Base-by-base conservation (phyloP, 2,329 filamentous ascomycete species). In the Aspergillus sp. region DNA sequence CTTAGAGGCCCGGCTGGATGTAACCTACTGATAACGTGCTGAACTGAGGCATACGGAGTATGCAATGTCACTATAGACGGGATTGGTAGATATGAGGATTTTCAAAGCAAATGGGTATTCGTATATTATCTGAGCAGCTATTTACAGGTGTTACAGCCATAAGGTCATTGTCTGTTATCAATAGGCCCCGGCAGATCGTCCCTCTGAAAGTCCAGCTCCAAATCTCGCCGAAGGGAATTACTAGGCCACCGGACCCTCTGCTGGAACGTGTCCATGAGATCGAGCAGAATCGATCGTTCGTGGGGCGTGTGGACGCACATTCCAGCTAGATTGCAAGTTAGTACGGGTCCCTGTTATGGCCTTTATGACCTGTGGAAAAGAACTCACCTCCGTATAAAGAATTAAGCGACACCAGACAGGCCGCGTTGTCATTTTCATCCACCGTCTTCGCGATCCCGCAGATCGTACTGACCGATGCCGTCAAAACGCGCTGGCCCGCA, bases 401-500 rank as follows among this genome's bases (percentile, higher is more conserved):
- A n/a, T 69, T 65, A 11, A 71, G 56, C 20, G 65, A 65, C 12
- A 69, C 54, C 20, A 69, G 51, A 36, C 61, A 67, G 16, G 68
- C 68, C 3, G 66, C 55, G 12, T 62, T 51, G 31, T 71, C 63
- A 6, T 59, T 51, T 20, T 65, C 60, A 20, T 65, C 60, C 10
- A 70, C 52, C 6, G 63, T 65, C 45, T 65, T 61, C 20, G 69
- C 66, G 52, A 72, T 65, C 1, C 70, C 70, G 49, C 69, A 72
- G 9, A 72, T 69, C 0, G 62, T 69, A 29, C 61, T 66, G 4
- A 71, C 61, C 7, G 68, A 69, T 1, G 62, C 32, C 2, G 63
- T 61, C 6, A 70, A 55, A 12, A 65, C 59, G 24, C 63, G 66
- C 26, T 71, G 68, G 2, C 64, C 65, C 2, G 65, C 64, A 11